Evolutionary conservation across 2,329 filamentous ascomycete genomes (phyloP).

Genomic region (Metarhizium guizhouense): DNA sequence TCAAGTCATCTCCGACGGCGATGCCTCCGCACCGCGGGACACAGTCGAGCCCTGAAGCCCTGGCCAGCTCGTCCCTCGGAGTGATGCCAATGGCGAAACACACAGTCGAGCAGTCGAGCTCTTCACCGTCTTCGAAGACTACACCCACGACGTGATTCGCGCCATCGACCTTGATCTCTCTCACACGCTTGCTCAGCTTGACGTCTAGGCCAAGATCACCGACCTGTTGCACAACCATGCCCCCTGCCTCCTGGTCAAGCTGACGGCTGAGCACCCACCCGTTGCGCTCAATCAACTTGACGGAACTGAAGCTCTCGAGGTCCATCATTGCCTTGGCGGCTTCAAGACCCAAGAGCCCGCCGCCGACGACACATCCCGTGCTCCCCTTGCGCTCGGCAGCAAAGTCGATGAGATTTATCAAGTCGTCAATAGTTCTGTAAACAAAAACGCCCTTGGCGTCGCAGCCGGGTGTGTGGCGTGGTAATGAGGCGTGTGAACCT

Average conservation of each 20-base stretch:
- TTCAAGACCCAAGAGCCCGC: conserved; percentile 76
- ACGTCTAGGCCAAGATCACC: conserved; percentile 71
- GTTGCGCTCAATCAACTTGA: conserved; percentile 75
- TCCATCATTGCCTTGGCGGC: conserved; percentile 91
- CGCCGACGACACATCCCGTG: conserved; percentile 70
- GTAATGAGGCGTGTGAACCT: conserved; percentile 75
- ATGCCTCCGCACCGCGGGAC: conserved; percentile 69
- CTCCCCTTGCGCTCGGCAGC: conserved; percentile 57
- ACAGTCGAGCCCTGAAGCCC: conserved; percentile 60
- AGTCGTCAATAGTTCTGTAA: conserved; percentile 76
- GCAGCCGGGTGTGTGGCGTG: conserved; percentile 60
- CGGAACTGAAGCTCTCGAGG: conserved; percentile 61
- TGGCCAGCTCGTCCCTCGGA: conserved; percentile 69
- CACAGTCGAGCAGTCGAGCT: conserved; percentile 68
- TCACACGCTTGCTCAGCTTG: conserved; percentile 66
- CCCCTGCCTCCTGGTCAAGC: conserved; percentile 71
- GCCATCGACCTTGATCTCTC: conserved; percentile 58
- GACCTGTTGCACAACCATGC: conserved; percentile 76
- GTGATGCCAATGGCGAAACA: conserved; percentile 88
- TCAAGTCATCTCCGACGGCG: conserved; percentile 56
- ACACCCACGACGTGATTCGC: conserved; percentile 64
- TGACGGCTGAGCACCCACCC: conserved; percentile 76
- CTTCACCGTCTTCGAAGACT: conserved; percentile 71
- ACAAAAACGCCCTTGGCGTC: conserved; percentile 81
- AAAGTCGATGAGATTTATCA: conserved; percentile 68